Conservation (phyloP, 169 alveolate species). For the Cryptosporidium muris region DNA sequence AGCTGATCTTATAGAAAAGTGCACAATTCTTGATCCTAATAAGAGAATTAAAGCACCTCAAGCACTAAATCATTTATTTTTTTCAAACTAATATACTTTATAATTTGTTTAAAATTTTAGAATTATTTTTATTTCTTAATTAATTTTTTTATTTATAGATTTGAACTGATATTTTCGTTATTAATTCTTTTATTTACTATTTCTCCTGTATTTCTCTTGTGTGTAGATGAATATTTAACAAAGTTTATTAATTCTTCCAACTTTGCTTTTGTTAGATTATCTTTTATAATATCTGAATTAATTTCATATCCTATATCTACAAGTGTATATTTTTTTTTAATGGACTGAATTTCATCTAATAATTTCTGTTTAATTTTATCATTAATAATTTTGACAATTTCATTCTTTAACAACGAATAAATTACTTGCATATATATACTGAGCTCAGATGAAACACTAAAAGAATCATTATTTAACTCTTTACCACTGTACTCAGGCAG, state of each 20-base stretch:
- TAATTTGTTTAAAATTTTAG: constrained; percentile 7
- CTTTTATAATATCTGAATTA: not conserved
- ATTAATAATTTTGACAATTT: no score
- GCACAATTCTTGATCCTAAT: constrained; percentile 92
- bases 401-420: no score
- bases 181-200: not conserved
- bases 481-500: no score
- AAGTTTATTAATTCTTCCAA: not conserved
- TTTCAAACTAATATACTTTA: constrained; percentile 42
- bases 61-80: constrained; percentile 94
- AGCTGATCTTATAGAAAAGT: constrained; percentile 93
- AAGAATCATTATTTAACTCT: no score
- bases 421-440: no score
- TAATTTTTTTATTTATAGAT: not conserved
- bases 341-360: no score
- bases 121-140: not conserved
- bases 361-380: no score
- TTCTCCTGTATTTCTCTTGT: not conserved
- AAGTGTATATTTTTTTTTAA: not conserved
- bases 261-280: not conserved
- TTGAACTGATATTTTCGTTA: not conserved
- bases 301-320: not conserved
- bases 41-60: constrained; percentile 94
- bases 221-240: not conserved
- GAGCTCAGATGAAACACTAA: no score